Conservation (phyloP, 805 yeast genomes). For the Lachancea fermentati region DNA sequence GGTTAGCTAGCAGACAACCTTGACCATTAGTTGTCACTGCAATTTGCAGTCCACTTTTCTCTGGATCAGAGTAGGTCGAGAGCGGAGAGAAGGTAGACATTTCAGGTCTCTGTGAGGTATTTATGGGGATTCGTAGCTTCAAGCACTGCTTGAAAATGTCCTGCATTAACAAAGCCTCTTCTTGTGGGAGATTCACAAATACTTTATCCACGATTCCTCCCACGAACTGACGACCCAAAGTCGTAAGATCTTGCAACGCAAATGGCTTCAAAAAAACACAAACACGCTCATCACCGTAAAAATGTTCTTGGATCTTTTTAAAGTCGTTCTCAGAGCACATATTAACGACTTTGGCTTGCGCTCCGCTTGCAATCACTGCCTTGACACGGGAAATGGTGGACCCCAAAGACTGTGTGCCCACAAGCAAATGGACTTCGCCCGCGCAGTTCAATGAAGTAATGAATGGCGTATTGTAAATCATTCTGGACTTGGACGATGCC, state of each 20-base stretch:
- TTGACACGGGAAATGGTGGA: constrained; percentile 42
- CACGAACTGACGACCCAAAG: constrained; percentile 58
- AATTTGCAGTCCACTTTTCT: constrained; percentile 52
- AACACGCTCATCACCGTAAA: constrained; percentile 27
- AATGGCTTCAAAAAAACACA: constrained; percentile 33
- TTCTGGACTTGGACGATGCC: not conserved
- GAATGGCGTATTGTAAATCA: constrained; percentile 20
- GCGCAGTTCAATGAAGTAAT: constrained; percentile 41
- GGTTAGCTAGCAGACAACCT: constrained; percentile 80
- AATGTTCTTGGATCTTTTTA: constrained; percentile 12
- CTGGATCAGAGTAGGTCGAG: constrained; percentile 66
- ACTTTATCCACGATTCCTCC: constrained; percentile 68
- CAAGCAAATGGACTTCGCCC: constrained; percentile 51
- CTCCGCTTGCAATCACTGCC: constrained; percentile 48
- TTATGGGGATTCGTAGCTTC: constrained; percentile 70
- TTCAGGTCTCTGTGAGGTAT: constrained; percentile 67
- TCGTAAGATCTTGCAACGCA: constrained; percentile 40
- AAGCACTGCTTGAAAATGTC: constrained; percentile 48
- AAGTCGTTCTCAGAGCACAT: constrained; percentile 24
- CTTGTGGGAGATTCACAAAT: constrained; percentile 49
- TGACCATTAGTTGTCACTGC: constrained; percentile 84
- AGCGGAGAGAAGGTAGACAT: constrained; percentile 70
- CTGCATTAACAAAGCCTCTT: constrained; percentile 30
- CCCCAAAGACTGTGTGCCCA: constrained; percentile 39
- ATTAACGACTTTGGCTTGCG: constrained; percentile 44